Evolutionary conservation across 202 grass and related monocot species (phyloP).

Genomic region (Dendrocalamus latiflorus): DNA sequence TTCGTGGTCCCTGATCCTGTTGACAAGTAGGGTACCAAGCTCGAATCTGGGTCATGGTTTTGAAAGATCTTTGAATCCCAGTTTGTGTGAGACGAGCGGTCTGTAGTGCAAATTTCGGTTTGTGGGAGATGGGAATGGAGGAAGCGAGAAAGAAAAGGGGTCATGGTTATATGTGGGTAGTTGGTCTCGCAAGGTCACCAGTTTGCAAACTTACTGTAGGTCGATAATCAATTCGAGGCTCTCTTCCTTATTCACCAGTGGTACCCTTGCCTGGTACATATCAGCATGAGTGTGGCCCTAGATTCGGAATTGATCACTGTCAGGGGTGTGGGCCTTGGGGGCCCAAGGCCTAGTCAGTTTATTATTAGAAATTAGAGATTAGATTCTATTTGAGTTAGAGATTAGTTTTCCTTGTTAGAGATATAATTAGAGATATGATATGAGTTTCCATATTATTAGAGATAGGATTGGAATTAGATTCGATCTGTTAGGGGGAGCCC

Average conservation of each 20-base stretch:
- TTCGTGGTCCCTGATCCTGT: background rate
- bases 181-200: background rate
- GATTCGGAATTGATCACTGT: no score
- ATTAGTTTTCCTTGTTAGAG: no score
- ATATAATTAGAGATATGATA: no score
- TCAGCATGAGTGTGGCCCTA: background rate
- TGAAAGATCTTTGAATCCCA: background rate
- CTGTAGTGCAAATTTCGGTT: background rate
- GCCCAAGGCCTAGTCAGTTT: no score
- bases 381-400: no score
- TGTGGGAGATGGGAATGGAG: background rate
- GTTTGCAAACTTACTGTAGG: background rate
- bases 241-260: background rate
- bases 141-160: background rate
- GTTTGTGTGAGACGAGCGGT: background rate
- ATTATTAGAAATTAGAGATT: no score
- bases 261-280: background rate
- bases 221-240: background rate
- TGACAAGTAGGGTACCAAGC: background rate
- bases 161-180: background rate
- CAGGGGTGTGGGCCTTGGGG: no score
- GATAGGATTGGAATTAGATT: no score
- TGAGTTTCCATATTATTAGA: no score
- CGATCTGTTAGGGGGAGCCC: no score
- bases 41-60: background rate